Percentiles rank a stretch among this genome's conserved stretches.
Conservation (phyloP, 73 alveolate species). For the Paramecium bursaria region DNA sequence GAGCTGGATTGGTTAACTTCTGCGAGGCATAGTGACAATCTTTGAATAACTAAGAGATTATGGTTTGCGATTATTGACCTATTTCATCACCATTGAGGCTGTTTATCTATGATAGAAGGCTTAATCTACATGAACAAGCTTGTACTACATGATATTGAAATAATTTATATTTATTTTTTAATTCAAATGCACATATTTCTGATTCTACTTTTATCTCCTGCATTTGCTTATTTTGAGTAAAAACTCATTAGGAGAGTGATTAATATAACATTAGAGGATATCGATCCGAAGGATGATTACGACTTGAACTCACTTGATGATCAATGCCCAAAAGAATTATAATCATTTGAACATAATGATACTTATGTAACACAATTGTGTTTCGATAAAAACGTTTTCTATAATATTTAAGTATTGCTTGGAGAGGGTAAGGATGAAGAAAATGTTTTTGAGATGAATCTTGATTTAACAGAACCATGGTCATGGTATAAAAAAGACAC, state of each 20-base stretch:
- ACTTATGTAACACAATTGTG: slow-evolving; percentile 40
- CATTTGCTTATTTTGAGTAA: slow-evolving; percentile 3
- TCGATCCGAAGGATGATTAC: slow-evolving; percentile 2
- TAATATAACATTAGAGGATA: neutral
- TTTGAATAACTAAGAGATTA: no score
- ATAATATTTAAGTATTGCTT: slow-evolving; percentile 17
- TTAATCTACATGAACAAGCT: no score
- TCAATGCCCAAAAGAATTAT: slow-evolving; percentile 4
- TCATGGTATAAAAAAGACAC: slow-evolving; percentile 19
- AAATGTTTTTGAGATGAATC: neutral
- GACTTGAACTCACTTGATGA: neutral
- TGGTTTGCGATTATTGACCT: no score
- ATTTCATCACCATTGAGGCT: no score
- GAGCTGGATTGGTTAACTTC: no score
- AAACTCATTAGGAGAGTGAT: neutral
- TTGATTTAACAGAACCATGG: slow-evolving; percentile 60
- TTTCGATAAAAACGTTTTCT: slow-evolving; percentile 34
- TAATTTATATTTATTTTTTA: no score
- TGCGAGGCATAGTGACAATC: no score
- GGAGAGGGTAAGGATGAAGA: neutral
- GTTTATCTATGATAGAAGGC: no score
- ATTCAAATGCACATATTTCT: neutral
- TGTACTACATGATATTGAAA: no score
- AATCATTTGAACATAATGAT: neutral
- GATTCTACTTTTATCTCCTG: neutral